These are phyloP conservation scores for Lablab purpureus DNA, from an alignment of 306 rosid genomes.

Conservation along the genomic window DNA sequence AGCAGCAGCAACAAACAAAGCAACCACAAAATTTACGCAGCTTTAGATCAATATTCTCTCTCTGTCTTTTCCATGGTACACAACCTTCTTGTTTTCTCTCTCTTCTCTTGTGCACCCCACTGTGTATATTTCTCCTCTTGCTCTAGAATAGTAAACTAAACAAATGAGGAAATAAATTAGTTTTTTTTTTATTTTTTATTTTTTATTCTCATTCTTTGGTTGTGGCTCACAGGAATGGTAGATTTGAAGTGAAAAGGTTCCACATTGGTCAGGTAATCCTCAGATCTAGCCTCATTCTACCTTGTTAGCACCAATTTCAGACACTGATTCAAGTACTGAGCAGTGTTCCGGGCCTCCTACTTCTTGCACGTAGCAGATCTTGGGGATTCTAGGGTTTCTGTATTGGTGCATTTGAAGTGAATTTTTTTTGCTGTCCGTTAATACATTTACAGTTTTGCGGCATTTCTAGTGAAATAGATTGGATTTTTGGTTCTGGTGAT, in stretches of 20 bases:
- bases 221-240: conserved; percentile 66
- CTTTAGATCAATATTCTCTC: conserved; percentile 54
- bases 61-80: conserved; percentile 60
- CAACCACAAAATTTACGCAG: conserved; percentile 54
- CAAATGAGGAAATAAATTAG: background rate
- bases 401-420: conserved; percentile 4
- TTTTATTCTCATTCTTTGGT: conserved; percentile 46
- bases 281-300: conserved; percentile 65
- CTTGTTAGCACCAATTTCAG: conserved; percentile 28
- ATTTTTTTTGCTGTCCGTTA: background rate
- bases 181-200: conserved; percentile 28
- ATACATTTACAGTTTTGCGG: conserved; percentile 1
- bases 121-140: conserved; percentile 32
- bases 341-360: conserved; percentile 22
- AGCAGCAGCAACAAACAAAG: conserved; percentile 47
- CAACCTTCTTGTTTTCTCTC: conserved; percentile 28
- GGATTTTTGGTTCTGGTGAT: background rate
- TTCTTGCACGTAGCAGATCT: conserved; percentile 52
- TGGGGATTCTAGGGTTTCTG: conserved; percentile 48
- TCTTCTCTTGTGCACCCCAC: conserved; percentile 31
- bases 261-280: conserved; percentile 60
- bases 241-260: conserved; percentile 58
- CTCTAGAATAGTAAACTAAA: background rate
- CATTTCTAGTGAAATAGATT: background rate
- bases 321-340: conserved; percentile 36